Percentiles rank a stretch among this genome's conserved stretches.
These are phyloP conservation scores for Marasmius sp. DNA, from an alignment of 1,284 basidiomycete species.

Conservation along the genomic window DNA sequence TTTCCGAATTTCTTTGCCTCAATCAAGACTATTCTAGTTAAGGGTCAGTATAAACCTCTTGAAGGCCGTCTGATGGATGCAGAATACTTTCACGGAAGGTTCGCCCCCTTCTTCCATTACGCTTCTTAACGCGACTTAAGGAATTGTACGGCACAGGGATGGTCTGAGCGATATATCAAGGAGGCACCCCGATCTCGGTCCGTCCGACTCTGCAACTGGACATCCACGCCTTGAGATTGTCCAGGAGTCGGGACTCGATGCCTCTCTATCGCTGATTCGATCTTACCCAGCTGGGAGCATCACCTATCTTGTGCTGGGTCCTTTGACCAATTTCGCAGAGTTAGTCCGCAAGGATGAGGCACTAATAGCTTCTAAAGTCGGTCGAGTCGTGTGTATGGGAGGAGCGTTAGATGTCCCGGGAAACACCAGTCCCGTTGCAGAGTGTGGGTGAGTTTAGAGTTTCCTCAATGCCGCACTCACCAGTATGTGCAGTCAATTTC, in stretches of 20 bases:
- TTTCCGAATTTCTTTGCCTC: conserved; percentile 59
- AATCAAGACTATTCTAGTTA: conserved; percentile 61
- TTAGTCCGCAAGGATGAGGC: conserved; percentile 61
- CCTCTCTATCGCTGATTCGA: conserved; percentile 68
- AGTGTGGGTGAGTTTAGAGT: conserved; percentile 50
- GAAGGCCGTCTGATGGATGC: conserved; percentile 79
- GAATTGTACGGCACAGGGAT: conserved; percentile 50
- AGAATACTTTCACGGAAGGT: conserved; percentile 85
- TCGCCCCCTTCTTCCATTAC: conserved; percentile 14
- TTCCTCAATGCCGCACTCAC: not conserved
- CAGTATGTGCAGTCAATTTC: conserved; percentile 72
- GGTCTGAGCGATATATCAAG: conserved; percentile 75
- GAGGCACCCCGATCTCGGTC: conserved; percentile 74
- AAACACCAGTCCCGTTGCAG: conserved; percentile 81
- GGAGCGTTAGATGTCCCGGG: conserved; percentile 94
- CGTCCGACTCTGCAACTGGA: conserved; percentile 26
- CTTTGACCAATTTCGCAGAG: conserved; percentile 83
- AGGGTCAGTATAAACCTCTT: conserved; percentile 74
- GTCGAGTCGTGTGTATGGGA: conserved; percentile 89
- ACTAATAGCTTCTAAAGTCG: conserved; percentile 60
- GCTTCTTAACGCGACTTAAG: conserved; percentile 16
- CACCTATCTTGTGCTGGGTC: conserved; percentile 86
- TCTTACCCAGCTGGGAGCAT: conserved; percentile 62
- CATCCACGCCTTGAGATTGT: conserved; percentile 47
- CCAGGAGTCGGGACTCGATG: conserved; percentile 54